Conservation (phyloP, 2,329 filamentous ascomycete genomes). For the Xylaria sp. region DNA sequence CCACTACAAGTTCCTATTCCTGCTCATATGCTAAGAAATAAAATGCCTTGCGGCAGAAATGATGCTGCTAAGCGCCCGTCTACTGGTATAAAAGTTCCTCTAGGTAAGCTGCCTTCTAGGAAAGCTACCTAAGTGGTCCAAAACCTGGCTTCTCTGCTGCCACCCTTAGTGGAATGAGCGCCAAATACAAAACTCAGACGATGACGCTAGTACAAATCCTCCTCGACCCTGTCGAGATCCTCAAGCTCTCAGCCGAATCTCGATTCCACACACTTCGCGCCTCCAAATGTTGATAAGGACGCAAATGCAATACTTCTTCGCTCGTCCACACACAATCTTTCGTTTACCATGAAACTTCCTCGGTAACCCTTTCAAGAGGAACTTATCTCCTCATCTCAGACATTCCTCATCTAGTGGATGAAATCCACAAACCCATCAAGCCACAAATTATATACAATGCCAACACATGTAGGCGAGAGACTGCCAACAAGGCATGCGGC, state of each 20-base stretch:
- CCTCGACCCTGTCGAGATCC: not conserved
- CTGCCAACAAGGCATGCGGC: not conserved
- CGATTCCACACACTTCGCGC: conserved; percentile 2
- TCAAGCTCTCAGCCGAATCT: not conserved
- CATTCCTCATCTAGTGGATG: conserved; percentile 12
- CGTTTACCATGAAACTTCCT: conserved; percentile 20
- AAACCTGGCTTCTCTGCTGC: not conserved
- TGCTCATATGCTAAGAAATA: conserved; percentile 26
- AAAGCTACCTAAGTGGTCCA: conserved; percentile 29
- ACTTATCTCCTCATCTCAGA: conserved; percentile 2
- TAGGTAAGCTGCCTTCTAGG: conserved; percentile 21
- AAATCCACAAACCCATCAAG: conserved; percentile 8
- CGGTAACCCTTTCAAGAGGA: not conserved
- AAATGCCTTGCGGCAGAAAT: conserved; percentile 18
- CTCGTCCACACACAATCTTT: conserved; percentile 10
- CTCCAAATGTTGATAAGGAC: conserved; percentile 14
- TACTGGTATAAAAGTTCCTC: conserved; percentile 17
- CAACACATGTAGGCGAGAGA: conserved; percentile 17
- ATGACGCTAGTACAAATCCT: conserved; percentile 6
- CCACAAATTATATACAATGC: conserved; percentile 34
- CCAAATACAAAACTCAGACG: conserved; percentile 9
- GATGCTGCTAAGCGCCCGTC: conserved; percentile 18
- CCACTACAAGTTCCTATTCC: conserved; percentile 20
- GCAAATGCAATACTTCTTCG: not conserved
- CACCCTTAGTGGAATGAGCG: conserved; percentile 14